phyloP scores from a whole-genome alignment of 75 land plant genomes.

The Selaginella moellendorffii region DNA sequence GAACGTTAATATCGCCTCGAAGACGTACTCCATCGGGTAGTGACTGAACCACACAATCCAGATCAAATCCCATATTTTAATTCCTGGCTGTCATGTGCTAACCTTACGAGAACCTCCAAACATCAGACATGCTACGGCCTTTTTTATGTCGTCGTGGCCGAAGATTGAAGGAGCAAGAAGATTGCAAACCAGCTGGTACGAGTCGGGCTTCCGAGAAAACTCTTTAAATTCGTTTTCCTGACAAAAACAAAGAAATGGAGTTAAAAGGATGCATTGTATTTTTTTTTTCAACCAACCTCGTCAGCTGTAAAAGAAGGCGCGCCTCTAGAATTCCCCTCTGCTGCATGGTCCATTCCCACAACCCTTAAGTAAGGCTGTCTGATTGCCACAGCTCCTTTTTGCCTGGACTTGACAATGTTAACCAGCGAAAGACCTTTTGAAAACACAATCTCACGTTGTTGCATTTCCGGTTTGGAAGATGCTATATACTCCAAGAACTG shows the following conservation, averaged over 20 bases:
- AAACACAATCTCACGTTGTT: constrained; percentile 42
- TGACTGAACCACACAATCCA: constrained; percentile 29
- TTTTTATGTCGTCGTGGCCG: constrained; percentile 92
- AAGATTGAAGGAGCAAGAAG: constrained; percentile 93
- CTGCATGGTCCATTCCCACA: constrained; percentile 77
- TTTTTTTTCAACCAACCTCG: constrained; percentile 46
- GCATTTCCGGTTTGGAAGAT: constrained; percentile 72
- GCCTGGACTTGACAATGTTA: constrained; percentile 32
- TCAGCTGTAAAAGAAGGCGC: constrained; percentile 48
- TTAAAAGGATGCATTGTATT: no score
- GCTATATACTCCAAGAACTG: constrained; percentile 86
- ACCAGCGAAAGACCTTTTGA: no score
- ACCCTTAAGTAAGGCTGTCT: constrained; percentile 94
- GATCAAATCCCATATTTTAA: background rate
- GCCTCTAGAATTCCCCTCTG: constrained; percentile 51
- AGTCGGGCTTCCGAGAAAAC: constrained; percentile 67
- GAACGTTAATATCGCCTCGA: constrained; percentile 88
- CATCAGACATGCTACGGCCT: constrained; percentile 85
- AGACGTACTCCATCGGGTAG: constrained; percentile 88
- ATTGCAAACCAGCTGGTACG: constrained; percentile 53
- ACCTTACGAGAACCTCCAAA: constrained; percentile 97
- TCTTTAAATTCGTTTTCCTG: constrained; percentile 79
- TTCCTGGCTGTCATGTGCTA: background rate
- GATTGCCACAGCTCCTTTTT: constrained; percentile 89
- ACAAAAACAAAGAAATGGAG: background rate